Base-by-base conservation (phyloP, 345 rosid species). In the Noccaea bulbosa region DNA sequence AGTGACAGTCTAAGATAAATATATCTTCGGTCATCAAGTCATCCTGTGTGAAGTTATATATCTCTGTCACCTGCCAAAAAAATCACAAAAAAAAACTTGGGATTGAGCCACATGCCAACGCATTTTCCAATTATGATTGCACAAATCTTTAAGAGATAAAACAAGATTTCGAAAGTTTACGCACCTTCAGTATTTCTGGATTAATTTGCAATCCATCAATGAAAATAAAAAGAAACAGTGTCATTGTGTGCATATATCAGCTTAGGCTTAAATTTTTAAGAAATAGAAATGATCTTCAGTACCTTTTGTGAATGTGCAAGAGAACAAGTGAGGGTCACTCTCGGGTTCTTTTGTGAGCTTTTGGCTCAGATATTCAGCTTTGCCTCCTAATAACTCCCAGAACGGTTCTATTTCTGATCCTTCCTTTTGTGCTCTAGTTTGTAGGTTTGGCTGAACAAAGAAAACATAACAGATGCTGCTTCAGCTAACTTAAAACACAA, bases 1-100 rank as follows among this genome's bases (percentile, higher is more conserved):
- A 84, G 71, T 89, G 91, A 81, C 89, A 83, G 83, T 94, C 89
- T 72, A 94, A 64, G 59, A 94, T 80, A 73, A 85, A 91, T 76
- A 89, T 87, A 81, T 94, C 99, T 81, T 94, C 99, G 2, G 99
- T 88, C 99, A 94, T 89, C 83, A 94, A 79, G 82, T 94, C 98
- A 73, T 94, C 99, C 77, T 94, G 99, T 41, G 89, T 76, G 73
- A 84, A 94, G 81, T 85, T 94, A 78, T 92, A 81, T 65, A 94
- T 87, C 87, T 94, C 99, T 27, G 75, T 81, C 77, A 85, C 98
- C 99, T 94, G 86, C 74, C n/a, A 71, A 71, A 63, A 67, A 69
- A 0, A 46, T 46, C 7, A 54, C 53, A 62, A 27, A 37, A 8
- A 1, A 50, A 14, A 9, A 44, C 39, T 62, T 14, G 40, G 22